A percentile compares a stretch with the other conserved stretches of the same genome.
Evolutionary conservation across 768 basidiomycete species (phyloP).

Genomic region (Amylocystis lapponica): DNA sequence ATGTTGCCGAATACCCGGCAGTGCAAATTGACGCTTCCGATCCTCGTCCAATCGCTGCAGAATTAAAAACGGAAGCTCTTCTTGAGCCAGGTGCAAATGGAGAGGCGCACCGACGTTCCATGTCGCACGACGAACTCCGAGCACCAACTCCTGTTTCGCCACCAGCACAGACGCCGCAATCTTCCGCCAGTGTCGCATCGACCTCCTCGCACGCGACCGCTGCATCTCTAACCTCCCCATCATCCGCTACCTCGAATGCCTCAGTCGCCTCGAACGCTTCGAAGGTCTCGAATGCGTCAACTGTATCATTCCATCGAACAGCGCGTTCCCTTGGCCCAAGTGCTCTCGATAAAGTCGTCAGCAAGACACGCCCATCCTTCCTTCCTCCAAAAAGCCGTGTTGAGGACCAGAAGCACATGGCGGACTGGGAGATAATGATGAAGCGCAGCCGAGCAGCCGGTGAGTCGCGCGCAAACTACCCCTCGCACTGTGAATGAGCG

Average conservation of each 20-base stretch:
- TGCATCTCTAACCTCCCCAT: constrained; percentile 23
- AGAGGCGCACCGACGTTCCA: constrained; percentile 2
- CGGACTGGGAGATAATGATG: constrained; percentile 89
- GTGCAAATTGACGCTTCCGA: constrained; percentile 17
- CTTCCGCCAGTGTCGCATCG: constrained; percentile 9
- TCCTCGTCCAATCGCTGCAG: not conserved
- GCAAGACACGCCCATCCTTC: constrained; percentile 77
- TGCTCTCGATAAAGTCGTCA: constrained; percentile 70
- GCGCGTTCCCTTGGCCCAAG: constrained; percentile 62
- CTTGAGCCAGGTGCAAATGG: not conserved
- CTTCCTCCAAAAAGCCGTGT: constrained; percentile 76
- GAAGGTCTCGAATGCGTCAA: constrained; percentile 7
- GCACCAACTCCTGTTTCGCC: constrained; percentile 7
- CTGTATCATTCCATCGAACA: constrained; percentile 20
- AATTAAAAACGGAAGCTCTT: constrained; percentile 3
- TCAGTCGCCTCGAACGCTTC: constrained; percentile 5
- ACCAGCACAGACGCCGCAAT: not conserved
- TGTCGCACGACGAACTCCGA: constrained; percentile 9
- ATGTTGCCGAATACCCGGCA: constrained; percentile 10
- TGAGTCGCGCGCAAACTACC: constrained; percentile 27
- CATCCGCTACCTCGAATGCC: constrained; percentile 13
- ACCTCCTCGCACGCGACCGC: constrained; percentile 26
- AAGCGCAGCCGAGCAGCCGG: constrained; percentile 69
- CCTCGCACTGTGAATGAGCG: constrained; percentile 10
- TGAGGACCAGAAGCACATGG: constrained; percentile 81